These are phyloP conservation scores for Magnaporthiopsis incrustans DNA, from an alignment of 2,329 filamentous ascomycete species.

Conservation along the genomic window DNA sequence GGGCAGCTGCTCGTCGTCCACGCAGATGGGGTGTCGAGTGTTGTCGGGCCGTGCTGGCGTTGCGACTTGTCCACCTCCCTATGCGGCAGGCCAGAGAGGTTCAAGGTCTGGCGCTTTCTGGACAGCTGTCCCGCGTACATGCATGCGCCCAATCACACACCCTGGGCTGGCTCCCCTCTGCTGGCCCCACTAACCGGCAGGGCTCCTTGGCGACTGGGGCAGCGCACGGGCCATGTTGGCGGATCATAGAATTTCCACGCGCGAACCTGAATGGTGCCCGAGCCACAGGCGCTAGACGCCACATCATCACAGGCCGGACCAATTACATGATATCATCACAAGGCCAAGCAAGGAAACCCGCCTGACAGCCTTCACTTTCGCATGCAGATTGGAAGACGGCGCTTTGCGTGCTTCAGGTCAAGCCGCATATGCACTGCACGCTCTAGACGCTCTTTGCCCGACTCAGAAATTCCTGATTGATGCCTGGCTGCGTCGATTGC, in stretches of 20 bases:
- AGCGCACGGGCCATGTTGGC: background rate
- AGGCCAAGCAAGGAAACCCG: background rate
- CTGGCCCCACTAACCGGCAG: too few relatives aligned
- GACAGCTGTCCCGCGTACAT: conserved; percentile 13
- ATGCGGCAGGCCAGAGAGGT: background rate
- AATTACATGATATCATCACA: background rate
- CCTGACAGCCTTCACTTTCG: background rate
- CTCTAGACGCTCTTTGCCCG: background rate
- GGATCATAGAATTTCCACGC: background rate
- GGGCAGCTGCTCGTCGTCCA: conserved; percentile 3
- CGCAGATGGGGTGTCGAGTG: too few relatives aligned
- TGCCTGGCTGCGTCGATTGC: background rate
- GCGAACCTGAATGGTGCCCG: background rate
- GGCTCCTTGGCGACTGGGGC: background rate
- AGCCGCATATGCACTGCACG: background rate
- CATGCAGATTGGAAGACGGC: background rate
- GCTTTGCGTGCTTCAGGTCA: background rate
- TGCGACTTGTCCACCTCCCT: background rate
- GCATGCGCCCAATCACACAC: background rate
- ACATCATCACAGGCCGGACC: background rate
- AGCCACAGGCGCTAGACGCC: background rate
- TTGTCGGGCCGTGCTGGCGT: background rate
- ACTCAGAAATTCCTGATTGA: background rate
- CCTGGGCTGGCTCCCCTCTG: too few relatives aligned
- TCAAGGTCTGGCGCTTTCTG: background rate